Evolutionary conservation across 495 filamentous ascomycete species (phyloP), one percentile per base, ranked within the genome.

Genomic region (Trichoderma parareesei): DNA sequence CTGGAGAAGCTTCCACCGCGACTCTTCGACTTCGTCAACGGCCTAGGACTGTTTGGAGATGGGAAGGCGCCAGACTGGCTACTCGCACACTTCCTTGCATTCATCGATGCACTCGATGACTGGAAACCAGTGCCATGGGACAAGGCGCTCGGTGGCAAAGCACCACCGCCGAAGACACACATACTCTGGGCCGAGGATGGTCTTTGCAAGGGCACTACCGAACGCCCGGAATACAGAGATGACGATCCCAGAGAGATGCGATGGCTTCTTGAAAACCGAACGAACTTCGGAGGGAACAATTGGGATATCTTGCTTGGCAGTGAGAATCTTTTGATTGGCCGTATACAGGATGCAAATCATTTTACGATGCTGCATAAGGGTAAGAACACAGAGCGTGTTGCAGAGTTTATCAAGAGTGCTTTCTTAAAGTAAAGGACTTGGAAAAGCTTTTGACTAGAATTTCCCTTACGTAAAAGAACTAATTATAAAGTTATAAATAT

Each of bases 61-160:
- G 79, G 77, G 11, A 88, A 85, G 74, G 83, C 86, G 61, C 91
- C 84, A 5, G 79, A 78, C 9, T 96, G 91, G 91, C 83, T 96
- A 5, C 84, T 94, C 0, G 90, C 91, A 59, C 91, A 96, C 74
- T 96, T 96, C 76, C 77, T 85, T 3, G 84, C 88, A 20, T 89
- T 89, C 53, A 89, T 94, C 67, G 83, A 85, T 55, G 87, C 88
- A 1, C 77, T 94, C 37, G 87, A 87, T 66, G 87, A 85, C 53
- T 96, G 94, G 76, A 80, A 84, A 16, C 82, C 86, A 11, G 74
- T 78, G 67, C 87, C 85, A 14, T 49, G 46, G 46, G n/a, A 20
- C 9, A 18, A 49, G 76, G 42, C 64, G 68, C 77, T 42, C 74
- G 75, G 64, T 74, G 77, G 1, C 77, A 84, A 44, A 84, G 81